Percentiles rank a stretch among this genome's conserved stretches.
Evolutionary conservation across 257 asterid genomes (phyloP).

Genomic region (Ajuga chamaepitys): DNA sequence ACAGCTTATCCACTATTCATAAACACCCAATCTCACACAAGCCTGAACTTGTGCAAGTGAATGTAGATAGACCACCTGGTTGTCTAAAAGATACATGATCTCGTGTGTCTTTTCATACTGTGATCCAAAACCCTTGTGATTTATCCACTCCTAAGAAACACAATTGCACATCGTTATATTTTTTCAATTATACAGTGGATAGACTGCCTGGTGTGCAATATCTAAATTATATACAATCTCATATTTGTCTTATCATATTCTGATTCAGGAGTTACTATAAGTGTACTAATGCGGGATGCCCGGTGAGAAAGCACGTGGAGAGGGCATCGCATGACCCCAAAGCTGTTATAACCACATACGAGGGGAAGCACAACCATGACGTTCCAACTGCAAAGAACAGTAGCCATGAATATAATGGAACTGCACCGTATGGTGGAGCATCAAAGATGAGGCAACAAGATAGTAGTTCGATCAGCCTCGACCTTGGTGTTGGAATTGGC

Average conservation of each 20-base stretch:
- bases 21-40: too few species aligned
- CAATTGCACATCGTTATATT: too few species aligned
- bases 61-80: not conserved
- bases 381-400: slow-evolving; percentile 68
- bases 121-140: too few species aligned
- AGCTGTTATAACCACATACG: slow-evolving; percentile 95
- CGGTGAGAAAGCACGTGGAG: slow-evolving; percentile 93
- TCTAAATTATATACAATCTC: not conserved
- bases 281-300: slow-evolving; percentile 89
- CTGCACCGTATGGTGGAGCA: slow-evolving; percentile 26
- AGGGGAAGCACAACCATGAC: slow-evolving; percentile 94
- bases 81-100: too few species aligned
- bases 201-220: too few species aligned
- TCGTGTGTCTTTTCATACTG: too few species aligned
- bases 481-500: slow-evolving; percentile 81
- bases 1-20: too few species aligned
- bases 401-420: slow-evolving; percentile 58
- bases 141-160: too few species aligned
- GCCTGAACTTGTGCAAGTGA: not conserved
- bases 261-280: slow-evolving; percentile 89
- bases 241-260: not conserved
- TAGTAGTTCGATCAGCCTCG: slow-evolving; percentile 51
- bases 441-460: slow-evolving; percentile 45
- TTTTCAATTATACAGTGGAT: too few species aligned
- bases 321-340: slow-evolving; percentile 95